Evolutionary conservation across 2,329 filamentous ascomycete genomes (phyloP).

Genomic region (Macroventuria anomochaeta): DNA sequence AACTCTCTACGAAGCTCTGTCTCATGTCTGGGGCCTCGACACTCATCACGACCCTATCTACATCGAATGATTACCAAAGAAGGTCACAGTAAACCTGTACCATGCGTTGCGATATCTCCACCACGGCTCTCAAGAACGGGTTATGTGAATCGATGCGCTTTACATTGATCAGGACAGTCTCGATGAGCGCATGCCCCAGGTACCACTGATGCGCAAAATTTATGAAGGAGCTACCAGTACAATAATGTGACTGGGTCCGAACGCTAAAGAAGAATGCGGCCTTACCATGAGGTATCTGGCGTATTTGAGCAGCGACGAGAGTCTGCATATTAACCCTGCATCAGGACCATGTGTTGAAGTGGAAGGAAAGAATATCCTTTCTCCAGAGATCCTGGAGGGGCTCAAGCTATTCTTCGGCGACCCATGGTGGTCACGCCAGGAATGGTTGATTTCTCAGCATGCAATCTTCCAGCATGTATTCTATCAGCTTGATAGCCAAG

Average conservation of each 20-base stretch:
- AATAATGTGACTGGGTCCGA: not conserved
- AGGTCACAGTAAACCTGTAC: not conserved
- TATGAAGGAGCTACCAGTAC: not conserved
- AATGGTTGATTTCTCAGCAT: not conserved
- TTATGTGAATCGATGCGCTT: conserved; percentile 1
- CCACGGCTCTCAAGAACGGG: not conserved
- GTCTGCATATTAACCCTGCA: not conserved
- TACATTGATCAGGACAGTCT: not conserved
- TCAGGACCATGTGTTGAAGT: not conserved
- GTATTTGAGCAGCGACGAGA: not conserved
- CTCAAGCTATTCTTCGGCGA: not conserved
- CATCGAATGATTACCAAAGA: not conserved
- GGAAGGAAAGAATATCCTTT: not conserved
- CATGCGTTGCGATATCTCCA: not conserved
- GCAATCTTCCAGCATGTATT: not conserved
- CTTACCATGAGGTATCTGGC: not conserved
- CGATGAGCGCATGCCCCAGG: not conserved
- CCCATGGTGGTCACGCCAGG: conserved; percentile 2
- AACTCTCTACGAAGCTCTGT: not conserved
- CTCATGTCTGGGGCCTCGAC: not conserved
- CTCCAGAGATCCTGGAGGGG: not conserved
- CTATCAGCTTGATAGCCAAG: not conserved
- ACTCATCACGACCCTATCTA: not conserved
- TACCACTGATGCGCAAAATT: not conserved
- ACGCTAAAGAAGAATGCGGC: not conserved